Evolutionary conservation across 805 yeast species (phyloP).

Genomic region (Torulaspora delbrueckii): DNA sequence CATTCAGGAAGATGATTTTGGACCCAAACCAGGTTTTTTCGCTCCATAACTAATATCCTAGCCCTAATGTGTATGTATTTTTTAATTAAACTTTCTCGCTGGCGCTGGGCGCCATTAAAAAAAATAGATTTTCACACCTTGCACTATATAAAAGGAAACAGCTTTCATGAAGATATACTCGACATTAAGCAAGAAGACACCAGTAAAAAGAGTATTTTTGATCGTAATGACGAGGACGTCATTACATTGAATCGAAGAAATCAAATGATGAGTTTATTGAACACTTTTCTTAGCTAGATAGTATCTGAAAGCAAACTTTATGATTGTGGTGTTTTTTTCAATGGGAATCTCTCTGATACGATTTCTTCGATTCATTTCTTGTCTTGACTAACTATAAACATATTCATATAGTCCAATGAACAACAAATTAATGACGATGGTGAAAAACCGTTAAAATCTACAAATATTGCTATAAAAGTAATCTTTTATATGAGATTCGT

Average conservation of each 20-base stretch:
- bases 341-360: conserved; percentile 23
- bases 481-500: conserved; percentile 8
- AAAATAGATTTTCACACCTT: background rate
- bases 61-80: background rate
- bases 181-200: too few relatives aligned
- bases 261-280: conserved; percentile 30
- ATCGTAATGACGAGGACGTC: conserved; percentile 10
- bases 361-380: background rate
- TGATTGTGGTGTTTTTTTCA: conserved; percentile 32
- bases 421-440: background rate
- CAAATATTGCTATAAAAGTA: conserved; percentile 12
- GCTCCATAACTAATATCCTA: conserved; percentile 5
- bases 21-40: conserved; percentile 60
- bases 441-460: conserved; percentile 13
- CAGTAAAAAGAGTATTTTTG: background rate
- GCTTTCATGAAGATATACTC: too few relatives aligned
- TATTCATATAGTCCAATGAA: too few relatives aligned
- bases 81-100: background rate
- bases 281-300: conserved; percentile 35
- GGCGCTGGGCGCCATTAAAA: background rate
- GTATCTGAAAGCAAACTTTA: conserved; percentile 33
- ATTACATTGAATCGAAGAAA: background rate
- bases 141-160: too few relatives aligned
- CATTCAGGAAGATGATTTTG: conserved; percentile 92
- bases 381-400: background rate